Evolutionary conservation across 257 asterid genomes (phyloP).

Genomic region (Plectranthus barbatus): DNA sequence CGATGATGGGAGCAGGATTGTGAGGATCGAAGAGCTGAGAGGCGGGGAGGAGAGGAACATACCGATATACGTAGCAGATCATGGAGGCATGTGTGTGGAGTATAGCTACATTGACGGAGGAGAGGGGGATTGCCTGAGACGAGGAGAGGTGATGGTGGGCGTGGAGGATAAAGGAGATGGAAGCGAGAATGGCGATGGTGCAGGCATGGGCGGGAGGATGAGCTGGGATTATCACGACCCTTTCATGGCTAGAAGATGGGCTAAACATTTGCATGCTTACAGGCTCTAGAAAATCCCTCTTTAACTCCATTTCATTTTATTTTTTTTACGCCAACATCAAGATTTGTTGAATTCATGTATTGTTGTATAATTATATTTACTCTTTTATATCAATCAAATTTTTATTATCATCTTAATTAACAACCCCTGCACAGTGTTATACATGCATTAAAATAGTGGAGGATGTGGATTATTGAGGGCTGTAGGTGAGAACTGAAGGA

Average conservation of each 20-base stretch:
- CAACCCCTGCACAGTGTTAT: too few relatives aligned
- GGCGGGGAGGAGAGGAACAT: slow-evolving; percentile 82
- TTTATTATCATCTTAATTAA: too few relatives aligned
- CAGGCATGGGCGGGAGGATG: slow-evolving; percentile 58
- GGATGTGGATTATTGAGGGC: too few relatives aligned
- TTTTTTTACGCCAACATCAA: too few relatives aligned
- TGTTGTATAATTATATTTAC: background rate
- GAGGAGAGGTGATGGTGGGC: slow-evolving; percentile 48
- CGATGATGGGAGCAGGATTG: slow-evolving; percentile 35
- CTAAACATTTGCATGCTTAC: slow-evolving; percentile 81
- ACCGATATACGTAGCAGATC: slow-evolving; percentile 40
- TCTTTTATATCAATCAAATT: too few relatives aligned
- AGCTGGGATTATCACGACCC: slow-evolving; percentile 76
- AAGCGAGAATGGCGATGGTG: slow-evolving; percentile 21
- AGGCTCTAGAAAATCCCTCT: slow-evolving; percentile 33
- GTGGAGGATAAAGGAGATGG: slow-evolving; percentile 29
- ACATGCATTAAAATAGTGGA: too few relatives aligned
- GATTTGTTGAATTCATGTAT: too few relatives aligned
- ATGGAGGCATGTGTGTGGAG: slow-evolving; percentile 38
- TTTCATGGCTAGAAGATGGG: slow-evolving; percentile 99
- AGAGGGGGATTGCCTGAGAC: slow-evolving; percentile 36
- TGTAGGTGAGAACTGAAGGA: too few relatives aligned
- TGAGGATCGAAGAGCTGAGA: slow-evolving; percentile 67
- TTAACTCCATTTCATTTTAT: slow-evolving; percentile 16
- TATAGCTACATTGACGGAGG: slow-evolving; percentile 68